Evolutionary conservation across 1,284 basidiomycete species (phyloP), one percentile per base, ranked within the genome.

Genomic region (Ustilago lituana): DNA sequence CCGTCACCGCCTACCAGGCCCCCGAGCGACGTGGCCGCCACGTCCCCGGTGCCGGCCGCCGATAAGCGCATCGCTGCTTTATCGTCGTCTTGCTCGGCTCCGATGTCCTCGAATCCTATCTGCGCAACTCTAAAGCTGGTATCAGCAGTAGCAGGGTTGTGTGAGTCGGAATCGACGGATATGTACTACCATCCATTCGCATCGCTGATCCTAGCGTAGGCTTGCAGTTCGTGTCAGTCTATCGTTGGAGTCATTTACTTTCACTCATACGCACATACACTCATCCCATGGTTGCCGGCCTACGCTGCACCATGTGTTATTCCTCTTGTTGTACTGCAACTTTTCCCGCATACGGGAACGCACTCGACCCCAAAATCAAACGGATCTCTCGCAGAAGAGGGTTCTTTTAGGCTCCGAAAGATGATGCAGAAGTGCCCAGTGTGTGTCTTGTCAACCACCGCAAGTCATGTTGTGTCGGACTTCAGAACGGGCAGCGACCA

Each of bases 11-110:
- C 46, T 68, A 68, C 73, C 76, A 78, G 65, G 73, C 72, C 44
- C 74, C 76, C 35, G 79, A 80, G 72, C 73, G 80, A 31, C 77
- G 78, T 58, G 76, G 77, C 47, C 77, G 80, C 39, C 66, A 79
- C 75, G 77, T 82, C 39, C 71, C 72, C 43, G 80, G 80, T 74
- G 80, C 80, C 47, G 79, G 79, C 55, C 79, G 80, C 38, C 75
- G 75, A 66, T 77, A 75, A 77, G 61, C 67, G 67, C 22, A 33
- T 59, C 57, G 50, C 52, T 26, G 17, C 31, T 32, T 47, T 27
- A 26, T 38, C 23, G 15, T 43, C 35, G 22, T 32, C 32, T 36
- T 31, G 45, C 24, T 38, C 20, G 47, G 40, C 55, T 39, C 36
- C 40, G 36, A 50, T 29, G 43, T 45, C 29, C 55, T 44, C 23